These are phyloP conservation scores for Coemansia sp. DNA, from an alignment of 192 early-diverging fungal species.

Conservation along the genomic window DNA sequence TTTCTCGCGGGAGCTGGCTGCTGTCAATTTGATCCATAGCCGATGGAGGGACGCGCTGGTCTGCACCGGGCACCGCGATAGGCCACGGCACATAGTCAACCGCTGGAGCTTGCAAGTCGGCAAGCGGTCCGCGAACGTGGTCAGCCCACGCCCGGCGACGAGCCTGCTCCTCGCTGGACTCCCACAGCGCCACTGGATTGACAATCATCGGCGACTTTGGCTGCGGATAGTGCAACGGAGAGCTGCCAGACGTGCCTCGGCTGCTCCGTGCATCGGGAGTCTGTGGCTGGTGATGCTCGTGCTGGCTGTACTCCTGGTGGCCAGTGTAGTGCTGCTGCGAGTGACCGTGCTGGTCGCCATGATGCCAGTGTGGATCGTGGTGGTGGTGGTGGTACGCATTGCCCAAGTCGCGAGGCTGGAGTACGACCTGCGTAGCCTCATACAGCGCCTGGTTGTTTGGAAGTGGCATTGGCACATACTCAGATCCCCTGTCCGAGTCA, in stretches of 20 bases:
- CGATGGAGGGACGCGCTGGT: conserved; percentile 17
- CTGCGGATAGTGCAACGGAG: conserved; percentile 50
- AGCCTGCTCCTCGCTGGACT: conserved; percentile 51
- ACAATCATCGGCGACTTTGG: conserved; percentile 53
- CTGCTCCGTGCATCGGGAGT: conserved; percentile 7
- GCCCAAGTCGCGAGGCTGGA: conserved; percentile 25
- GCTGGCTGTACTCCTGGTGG: conserved; percentile 7
- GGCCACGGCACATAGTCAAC: neutral
- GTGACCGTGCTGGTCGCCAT: neutral
- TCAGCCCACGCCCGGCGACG: conserved; percentile 52
- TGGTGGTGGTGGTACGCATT: conserved; percentile 10
- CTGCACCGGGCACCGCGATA: neutral
- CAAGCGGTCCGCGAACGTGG: conserved; percentile 16
- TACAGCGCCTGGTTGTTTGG: conserved; percentile 38
- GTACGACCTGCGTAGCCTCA: conserved; percentile 53
- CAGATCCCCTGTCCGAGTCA: neutral
- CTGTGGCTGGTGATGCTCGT: conserved; percentile 11
- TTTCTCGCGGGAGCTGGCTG: conserved; percentile 48
- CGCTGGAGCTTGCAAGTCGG: neutral
- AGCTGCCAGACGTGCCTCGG: conserved; percentile 26
- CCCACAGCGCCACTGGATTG: conserved; percentile 58
- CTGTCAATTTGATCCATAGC: conserved; percentile 52
- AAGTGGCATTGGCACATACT: conserved; percentile 30
- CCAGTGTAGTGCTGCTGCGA: neutral
- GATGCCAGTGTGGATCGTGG: conserved; percentile 3